These are phyloP conservation scores for Henningerozyma blattae DNA, from an alignment of 805 yeast species.

Conservation along the genomic window DNA sequence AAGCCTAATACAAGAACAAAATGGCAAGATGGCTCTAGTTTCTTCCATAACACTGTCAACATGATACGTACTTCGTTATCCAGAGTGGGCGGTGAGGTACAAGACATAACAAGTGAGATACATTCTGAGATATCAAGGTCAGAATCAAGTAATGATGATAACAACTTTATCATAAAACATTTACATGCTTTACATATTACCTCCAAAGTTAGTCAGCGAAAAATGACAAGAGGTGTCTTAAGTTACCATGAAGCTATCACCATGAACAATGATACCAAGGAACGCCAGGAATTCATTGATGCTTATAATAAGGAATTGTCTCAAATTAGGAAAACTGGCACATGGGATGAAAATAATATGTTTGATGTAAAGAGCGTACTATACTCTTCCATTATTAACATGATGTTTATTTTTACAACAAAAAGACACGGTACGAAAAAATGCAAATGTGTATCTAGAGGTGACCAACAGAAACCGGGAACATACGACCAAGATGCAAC, in stretches of 20 bases:
- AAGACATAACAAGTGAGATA: too few species aligned
- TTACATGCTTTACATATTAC: too few species aligned
- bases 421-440: conserved; percentile 8
- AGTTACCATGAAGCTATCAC: not conserved
- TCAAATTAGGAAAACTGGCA: not conserved
- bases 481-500: conserved; percentile 4
- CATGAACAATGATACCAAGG: not conserved
- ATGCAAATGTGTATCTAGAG: conserved; percentile 7
- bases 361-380: not conserved
- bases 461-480: conserved; percentile 5
- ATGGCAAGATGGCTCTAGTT: too few species aligned
- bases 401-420: conserved; percentile 7
- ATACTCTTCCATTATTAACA: conserved; percentile 1
- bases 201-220: too few species aligned
- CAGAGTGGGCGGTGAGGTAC: too few species aligned
- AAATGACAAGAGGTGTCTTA: too few species aligned
- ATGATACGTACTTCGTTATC: too few species aligned
- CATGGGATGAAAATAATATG: not conserved
- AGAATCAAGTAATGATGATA: too few species aligned
- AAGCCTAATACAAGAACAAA: too few species aligned
- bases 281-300: not conserved
- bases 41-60: too few species aligned
- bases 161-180: too few species aligned
- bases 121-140: too few species aligned
- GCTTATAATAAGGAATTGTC: not conserved